phyloP scores from a whole-genome alignment of 345 rosid species.

The Melaleuca alternifolia region DNA sequence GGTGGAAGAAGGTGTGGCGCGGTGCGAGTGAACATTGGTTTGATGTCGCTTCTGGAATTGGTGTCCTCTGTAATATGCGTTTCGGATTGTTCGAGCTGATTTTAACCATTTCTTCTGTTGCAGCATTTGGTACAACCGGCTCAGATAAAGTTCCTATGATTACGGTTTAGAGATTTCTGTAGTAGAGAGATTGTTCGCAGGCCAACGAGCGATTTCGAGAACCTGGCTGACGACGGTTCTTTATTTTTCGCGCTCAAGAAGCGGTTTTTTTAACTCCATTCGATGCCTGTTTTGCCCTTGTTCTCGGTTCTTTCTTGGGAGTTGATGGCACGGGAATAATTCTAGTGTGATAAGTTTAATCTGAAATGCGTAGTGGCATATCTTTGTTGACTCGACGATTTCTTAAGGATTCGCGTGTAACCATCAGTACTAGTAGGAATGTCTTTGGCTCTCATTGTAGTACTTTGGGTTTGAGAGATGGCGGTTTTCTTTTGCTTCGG shows the following conservation, averaged over 20 bases:
- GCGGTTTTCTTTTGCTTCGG: constrained; percentile 21
- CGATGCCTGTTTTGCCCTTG: background rate
- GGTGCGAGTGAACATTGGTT: background rate
- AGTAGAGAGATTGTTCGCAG: background rate
- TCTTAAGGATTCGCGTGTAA: background rate
- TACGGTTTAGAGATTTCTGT: background rate
- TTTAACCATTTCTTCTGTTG: background rate
- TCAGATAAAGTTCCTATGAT: background rate
- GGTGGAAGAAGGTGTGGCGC: too few relatives aligned
- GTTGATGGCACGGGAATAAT: background rate
- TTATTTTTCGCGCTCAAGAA: background rate
- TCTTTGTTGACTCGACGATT: background rate
- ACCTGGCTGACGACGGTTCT: background rate
- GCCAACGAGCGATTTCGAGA: background rate
- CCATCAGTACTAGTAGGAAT: background rate
- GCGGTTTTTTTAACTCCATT: background rate
- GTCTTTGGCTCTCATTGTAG: background rate
- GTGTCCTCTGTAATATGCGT: background rate
- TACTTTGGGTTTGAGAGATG: background rate
- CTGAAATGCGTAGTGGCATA: background rate
- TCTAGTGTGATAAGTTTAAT: background rate
- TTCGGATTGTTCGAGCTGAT: background rate
- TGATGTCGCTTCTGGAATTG: background rate
- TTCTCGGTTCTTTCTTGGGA: background rate
- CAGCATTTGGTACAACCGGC: background rate